Evolutionary conservation across 495 filamentous ascomycete genomes (phyloP), one percentile per base, ranked within the genome.

Genomic region (Daldinia vernicosa): DNA sequence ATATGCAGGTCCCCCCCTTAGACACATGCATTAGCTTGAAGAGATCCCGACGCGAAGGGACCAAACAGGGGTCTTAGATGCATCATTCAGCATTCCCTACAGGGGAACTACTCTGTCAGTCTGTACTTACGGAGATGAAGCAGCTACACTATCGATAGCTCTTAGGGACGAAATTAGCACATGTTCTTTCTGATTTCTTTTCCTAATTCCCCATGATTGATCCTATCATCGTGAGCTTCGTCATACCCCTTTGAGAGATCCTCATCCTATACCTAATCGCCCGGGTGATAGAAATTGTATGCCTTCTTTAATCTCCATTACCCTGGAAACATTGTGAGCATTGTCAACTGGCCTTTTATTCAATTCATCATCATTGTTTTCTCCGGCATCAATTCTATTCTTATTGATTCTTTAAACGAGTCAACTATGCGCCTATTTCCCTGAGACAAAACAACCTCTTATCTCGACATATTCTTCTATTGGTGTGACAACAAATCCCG

Each of bases 31-130:
- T 67, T 63, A 67, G 59, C 22, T 60, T 60, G 22, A 15, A 30
- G 14, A 60, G 50, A 64, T 64, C 59, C 69, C 69, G 64, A 69
- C 51, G 32, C 61, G 54, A 61, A 71, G 63, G 69, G 58, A 69
- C 70, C 60, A 65, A 66, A 56, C 60, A 61, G 65, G 65, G 70
- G 11, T 11, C 43, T 47, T 47, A 47, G 19, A 24, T 47, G 19
- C 43, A 47, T 19, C 43, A 22, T 22, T 47, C 6, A 47, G 43
- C 43, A 47, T 47, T 47, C 43, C 3, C 19, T 22, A 27, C 22
- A 52, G 40, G 33, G 33, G 12, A 35, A 35, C 33, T 35, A 35
- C 33, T 35, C 33, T 35, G 2, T 27, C 26, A 1, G 1, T 27
- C 26, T 27, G 35, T 27, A 58, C 24, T 6, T 6, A 19, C 35